A percentile compares a stretch with the other conserved stretches of the same genome.
Conservation (phyloP, 2,329 filamentous ascomycete genomes). For the Graphium sp. region DNA sequence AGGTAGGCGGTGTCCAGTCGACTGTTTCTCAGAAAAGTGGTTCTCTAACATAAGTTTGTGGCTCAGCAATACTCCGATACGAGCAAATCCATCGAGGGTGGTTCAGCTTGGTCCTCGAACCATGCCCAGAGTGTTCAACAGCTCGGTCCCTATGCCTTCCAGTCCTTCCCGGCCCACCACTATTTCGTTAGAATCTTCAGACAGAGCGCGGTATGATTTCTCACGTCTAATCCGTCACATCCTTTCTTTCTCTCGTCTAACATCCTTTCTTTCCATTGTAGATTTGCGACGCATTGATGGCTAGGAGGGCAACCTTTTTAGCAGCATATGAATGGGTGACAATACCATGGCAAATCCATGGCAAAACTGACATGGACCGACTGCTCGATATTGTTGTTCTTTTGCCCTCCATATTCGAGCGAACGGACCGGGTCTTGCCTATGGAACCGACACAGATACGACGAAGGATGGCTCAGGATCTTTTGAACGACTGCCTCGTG, state of each 20-base stretch:
- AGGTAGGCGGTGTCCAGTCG: no score
- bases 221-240: no score
- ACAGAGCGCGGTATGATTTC: slow-evolving; percentile 29
- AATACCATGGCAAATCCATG: slow-evolving; percentile 32
- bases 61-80: no score
- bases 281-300: slow-evolving; percentile 30
- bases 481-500: slow-evolving; percentile 27
- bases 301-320: slow-evolving; percentile 31
- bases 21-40: no score
- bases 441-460: slow-evolving; percentile 21
- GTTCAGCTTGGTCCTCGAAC: no score
- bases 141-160: slow-evolving; percentile 27
- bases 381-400: slow-evolving; percentile 32
- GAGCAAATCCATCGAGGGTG: no score
- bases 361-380: slow-evolving; percentile 30
- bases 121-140: slow-evolving; percentile 21
- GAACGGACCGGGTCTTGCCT: slow-evolving; percentile 22
- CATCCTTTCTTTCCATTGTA: slow-evolving; percentile 8
- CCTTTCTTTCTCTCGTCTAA: slow-evolving; percentile 2
- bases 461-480: slow-evolving; percentile 25
- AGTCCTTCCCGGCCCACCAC: slow-evolving; percentile 36
- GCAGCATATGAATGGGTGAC: slow-evolving; percentile 31
- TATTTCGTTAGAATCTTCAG: slow-evolving; percentile 39
- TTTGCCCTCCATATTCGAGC: slow-evolving; percentile 27
- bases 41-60: no score